Evolutionary conservation across 306 rosid genomes (phyloP).

Genomic region (Phaseolus lunatus): DNA sequence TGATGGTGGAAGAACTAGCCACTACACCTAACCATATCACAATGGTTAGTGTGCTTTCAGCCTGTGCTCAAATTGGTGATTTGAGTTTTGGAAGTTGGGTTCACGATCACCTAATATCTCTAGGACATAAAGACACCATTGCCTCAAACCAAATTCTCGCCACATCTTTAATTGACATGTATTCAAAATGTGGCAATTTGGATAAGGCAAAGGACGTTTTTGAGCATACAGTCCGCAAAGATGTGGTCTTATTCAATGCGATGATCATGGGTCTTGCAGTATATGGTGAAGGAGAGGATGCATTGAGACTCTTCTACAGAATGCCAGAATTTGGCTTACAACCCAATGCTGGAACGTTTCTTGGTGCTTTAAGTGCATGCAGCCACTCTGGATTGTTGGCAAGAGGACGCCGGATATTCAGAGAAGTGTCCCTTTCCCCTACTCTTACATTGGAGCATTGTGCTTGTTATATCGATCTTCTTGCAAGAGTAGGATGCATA

Average conservation of each 20-base stretch:
- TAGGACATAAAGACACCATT: constrained; percentile 53
- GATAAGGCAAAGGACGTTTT: constrained; percentile 67
- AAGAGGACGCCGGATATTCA: constrained; percentile 60
- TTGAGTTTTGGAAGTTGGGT: constrained; percentile 66
- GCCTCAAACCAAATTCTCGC: constrained; percentile 69
- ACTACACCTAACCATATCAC: constrained; percentile 65
- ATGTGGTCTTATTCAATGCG: constrained; percentile 67
- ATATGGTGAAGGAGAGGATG: constrained; percentile 64
- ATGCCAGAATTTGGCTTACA: constrained; percentile 55
- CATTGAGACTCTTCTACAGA: constrained; percentile 58
- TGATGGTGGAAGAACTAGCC: constrained; percentile 52
- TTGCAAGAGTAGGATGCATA: constrained; percentile 60
- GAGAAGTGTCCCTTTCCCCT: constrained; percentile 45
- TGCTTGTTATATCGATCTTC: constrained; percentile 73
- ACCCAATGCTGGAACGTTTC: constrained; percentile 63
- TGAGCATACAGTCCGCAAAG: constrained; percentile 58
- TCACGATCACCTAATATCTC: constrained; percentile 53
- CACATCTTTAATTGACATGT: constrained; percentile 71
- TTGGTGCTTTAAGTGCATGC: constrained; percentile 68
- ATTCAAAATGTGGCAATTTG: constrained; percentile 68
- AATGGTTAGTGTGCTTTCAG: constrained; percentile 71
- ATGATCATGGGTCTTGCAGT: constrained; percentile 78
- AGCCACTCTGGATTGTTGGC: constrained; percentile 65
- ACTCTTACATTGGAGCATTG: constrained; percentile 61
- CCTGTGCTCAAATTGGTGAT: constrained; percentile 74